A percentile compares a stretch with the other conserved stretches of the same genome.
phyloP scores from a whole-genome alignment of 495 filamentous ascomycete species.

The Neurospora sp. region DNA sequence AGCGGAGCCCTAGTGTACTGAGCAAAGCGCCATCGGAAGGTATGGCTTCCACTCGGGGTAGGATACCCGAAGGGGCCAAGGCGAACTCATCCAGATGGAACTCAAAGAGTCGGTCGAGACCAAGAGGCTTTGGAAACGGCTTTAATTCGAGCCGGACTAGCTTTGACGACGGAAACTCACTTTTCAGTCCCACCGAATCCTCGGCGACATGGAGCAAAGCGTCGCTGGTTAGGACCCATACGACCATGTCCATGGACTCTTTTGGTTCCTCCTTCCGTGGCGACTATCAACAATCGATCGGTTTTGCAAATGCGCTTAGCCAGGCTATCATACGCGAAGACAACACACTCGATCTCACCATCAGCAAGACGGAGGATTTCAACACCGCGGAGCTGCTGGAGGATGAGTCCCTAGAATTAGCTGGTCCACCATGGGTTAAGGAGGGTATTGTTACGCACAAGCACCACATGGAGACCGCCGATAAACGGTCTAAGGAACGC shows the following conservation, averaged over 20 bases:
- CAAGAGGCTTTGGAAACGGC: conserved; percentile 69
- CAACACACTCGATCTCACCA: conserved; percentile 42
- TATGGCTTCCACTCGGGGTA: conserved; percentile 56
- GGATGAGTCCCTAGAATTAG: conserved; percentile 81
- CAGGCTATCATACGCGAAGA: conserved; percentile 97
- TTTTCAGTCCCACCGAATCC: conserved; percentile 82
- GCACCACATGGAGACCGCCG: conserved; percentile 80
- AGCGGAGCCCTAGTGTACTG: conserved; percentile 77
- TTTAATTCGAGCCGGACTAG: conserved; percentile 89
- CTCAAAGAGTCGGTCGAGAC: conserved; percentile 74
- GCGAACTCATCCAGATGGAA: conserved; percentile 62
- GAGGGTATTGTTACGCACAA: conserved; percentile 95
- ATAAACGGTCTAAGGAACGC: conserved; percentile 84
- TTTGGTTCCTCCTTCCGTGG: conserved; percentile 68
- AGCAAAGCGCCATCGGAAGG: conserved; percentile 80
- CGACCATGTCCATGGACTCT: conserved; percentile 84
- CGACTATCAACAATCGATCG: conserved; percentile 92
- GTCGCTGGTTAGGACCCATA: conserved; percentile 78
- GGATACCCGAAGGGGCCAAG: conserved; percentile 53
- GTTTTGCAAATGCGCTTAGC: conserved; percentile 92
- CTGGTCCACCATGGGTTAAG: conserved; percentile 93
- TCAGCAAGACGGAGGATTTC: conserved; percentile 40
- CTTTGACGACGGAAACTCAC: conserved; percentile 78
- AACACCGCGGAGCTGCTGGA: conserved; percentile 66
- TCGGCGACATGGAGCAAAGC: conserved; percentile 85